Conservation (phyloP, 1,284 basidiomycete genomes). For the Fistulinella cinereoalba region DNA sequence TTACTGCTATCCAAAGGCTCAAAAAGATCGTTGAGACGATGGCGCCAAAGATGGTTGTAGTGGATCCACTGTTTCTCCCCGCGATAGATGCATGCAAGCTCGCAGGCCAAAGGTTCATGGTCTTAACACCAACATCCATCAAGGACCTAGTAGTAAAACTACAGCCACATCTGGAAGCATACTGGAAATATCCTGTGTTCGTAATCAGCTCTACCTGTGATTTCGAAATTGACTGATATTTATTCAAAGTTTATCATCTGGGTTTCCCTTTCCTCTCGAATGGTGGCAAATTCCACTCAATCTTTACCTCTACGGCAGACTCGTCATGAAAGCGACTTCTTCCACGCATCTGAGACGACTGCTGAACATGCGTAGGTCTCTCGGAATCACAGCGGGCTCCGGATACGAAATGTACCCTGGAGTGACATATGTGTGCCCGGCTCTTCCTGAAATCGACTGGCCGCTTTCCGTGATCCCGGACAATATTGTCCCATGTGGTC, state of each 20-base stretch:
- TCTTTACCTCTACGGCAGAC: constrained; percentile 1
- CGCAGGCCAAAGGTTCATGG: not conserved
- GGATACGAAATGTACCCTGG: too few species aligned
- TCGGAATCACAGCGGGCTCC: not conserved
- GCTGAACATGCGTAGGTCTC: not conserved
- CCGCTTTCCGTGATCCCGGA: constrained; percentile 1
- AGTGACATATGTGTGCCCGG: not conserved
- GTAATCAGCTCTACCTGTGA: not conserved
- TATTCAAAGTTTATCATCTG: not conserved
- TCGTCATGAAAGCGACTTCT: not conserved
- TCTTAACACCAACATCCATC: not conserved
- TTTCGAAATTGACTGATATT: not conserved
- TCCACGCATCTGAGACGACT: not conserved
- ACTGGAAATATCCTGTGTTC: not conserved
- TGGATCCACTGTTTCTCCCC: not conserved
- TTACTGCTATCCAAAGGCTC: not conserved
- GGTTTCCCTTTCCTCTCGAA: not conserved
- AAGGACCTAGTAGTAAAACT: not conserved
- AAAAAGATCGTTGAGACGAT: not conserved
- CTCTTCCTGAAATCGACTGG: constrained; percentile 1
- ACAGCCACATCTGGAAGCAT: not conserved
- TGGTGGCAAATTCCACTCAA: constrained; percentile 1
- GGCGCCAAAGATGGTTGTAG: not conserved
- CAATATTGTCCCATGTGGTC: not conserved
- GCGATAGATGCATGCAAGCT: not conserved